Conservation (phyloP, 805 yeast species). For the Schizosaccharomyces pombe region ASM294v3 CU329670.1:778001-778500, state of each 20-base stretch:
- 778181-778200: neutral
- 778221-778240: constrained; percentile 4
- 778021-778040: constrained; percentile 17
- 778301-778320: too few relatives aligned
- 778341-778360: too few relatives aligned
- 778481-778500: too few relatives aligned
- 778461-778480: too few relatives aligned
- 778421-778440: too few relatives aligned
- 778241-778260: constrained; percentile 4
- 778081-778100: neutral
- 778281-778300: too few relatives aligned
- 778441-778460: too few relatives aligned
- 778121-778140: neutral
- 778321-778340: too few relatives aligned
- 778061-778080: constrained; percentile 21
- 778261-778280: neutral
- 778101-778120: neutral
- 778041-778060: constrained; percentile 21
- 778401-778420: too few relatives aligned
- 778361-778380: too few relatives aligned
- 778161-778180: neutral
- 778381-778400: too few relatives aligned
- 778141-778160: neutral
- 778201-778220: neutral
- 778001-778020: constrained; percentile 18